A percentile compares a stretch with the other conserved stretches of the same genome.
Evolutionary conservation across 352 stramenopile genomes (phyloP).

Genomic region (Phytophthora fragariaefolia): DNA sequence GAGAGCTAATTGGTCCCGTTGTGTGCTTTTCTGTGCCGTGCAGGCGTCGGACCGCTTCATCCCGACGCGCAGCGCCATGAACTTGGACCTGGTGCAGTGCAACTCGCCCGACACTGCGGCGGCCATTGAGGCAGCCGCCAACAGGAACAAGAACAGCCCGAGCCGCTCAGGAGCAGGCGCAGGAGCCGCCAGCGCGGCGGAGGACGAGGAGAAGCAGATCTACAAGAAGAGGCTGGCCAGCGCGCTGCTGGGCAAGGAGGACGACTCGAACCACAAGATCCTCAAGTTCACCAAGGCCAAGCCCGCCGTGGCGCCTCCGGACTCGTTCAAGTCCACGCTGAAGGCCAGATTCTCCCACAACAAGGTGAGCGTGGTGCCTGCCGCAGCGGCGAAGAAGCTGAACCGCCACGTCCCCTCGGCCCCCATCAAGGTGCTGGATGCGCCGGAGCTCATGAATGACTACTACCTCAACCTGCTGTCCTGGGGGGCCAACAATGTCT

Average conservation of each 20-base stretch:
- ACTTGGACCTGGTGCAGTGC: conserved; percentile 82
- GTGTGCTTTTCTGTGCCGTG: conserved; percentile 8
- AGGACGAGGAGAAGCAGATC: conserved; percentile 80
- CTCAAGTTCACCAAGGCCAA: conserved; percentile 98
- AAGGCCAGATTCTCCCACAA: conserved; percentile 96
- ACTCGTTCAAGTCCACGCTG: conserved; percentile 96
- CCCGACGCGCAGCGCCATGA: conserved; percentile 87
- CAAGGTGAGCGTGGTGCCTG: conserved; percentile 75
- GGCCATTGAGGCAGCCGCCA: conserved; percentile 45
- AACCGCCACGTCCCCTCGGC: conserved; percentile 97
- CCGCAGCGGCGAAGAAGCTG: conserved; percentile 82
- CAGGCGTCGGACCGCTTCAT: conserved; percentile 83
- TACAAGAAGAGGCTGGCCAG: conserved; percentile 87
- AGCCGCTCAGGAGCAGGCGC: conserved; percentile 19
- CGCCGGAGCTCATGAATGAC: conserved; percentile 98
- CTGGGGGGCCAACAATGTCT: conserved; percentile 96
- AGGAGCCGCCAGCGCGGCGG: conserved; percentile 26
- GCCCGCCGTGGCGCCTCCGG: conserved; percentile 89
- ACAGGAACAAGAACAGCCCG: conserved; percentile 33
- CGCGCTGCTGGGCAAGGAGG: conserved; percentile 78
- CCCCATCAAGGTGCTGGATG: conserved; percentile 96
- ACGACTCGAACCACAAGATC: conserved; percentile 92
- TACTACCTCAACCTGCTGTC: conserved; percentile 99
- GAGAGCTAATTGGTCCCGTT: conserved; percentile 20
- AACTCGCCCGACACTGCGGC: conserved; percentile 64